phyloP scores from a whole-genome alignment of 1,284 basidiomycete species.

The Cryptococcus sp. region DNA sequence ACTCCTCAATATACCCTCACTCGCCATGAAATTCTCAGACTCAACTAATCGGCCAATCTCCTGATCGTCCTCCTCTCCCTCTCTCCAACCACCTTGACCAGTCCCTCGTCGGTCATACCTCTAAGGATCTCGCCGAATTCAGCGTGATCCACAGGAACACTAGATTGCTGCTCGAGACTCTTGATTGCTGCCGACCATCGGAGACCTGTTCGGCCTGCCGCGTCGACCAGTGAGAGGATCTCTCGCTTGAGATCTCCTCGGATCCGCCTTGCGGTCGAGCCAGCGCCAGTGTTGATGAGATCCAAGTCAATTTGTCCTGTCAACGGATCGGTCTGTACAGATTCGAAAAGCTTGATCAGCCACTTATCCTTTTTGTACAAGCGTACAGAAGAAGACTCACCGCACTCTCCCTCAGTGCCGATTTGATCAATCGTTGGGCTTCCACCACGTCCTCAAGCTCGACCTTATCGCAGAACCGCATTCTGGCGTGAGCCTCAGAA shows the following conservation, averaged over 20 bases:
- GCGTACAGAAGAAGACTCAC: constrained; percentile 33
- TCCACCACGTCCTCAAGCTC: constrained; percentile 86
- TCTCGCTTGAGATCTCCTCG: constrained; percentile 83
- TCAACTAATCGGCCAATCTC: constrained; percentile 47
- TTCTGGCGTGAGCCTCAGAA: constrained; percentile 92
- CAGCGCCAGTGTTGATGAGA: constrained; percentile 90
- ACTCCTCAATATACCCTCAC: too few relatives aligned
- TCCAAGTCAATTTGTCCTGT: constrained; percentile 93
- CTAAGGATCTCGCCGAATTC: constrained; percentile 83
- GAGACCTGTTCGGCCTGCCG: constrained; percentile 64
- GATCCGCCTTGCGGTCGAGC: constrained; percentile 76
- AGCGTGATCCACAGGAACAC: constrained; percentile 68
- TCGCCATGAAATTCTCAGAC: neutral
- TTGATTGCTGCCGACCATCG: constrained; percentile 77
- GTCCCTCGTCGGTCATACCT: constrained; percentile 74
- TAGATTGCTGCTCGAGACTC: constrained; percentile 74
- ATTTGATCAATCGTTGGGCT: constrained; percentile 87
- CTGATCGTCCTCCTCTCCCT: constrained; percentile 79
- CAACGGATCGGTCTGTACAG: constrained; percentile 74
- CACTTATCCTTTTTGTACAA: neutral
- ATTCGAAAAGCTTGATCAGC: neutral
- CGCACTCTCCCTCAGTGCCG: constrained; percentile 90
- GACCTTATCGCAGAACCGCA: constrained; percentile 85
- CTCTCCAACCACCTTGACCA: constrained; percentile 81
- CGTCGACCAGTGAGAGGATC: constrained; percentile 66